Conservation (phyloP, 2,329 filamentous ascomycete genomes). For the Trichocomaceae sp. region DNA sequence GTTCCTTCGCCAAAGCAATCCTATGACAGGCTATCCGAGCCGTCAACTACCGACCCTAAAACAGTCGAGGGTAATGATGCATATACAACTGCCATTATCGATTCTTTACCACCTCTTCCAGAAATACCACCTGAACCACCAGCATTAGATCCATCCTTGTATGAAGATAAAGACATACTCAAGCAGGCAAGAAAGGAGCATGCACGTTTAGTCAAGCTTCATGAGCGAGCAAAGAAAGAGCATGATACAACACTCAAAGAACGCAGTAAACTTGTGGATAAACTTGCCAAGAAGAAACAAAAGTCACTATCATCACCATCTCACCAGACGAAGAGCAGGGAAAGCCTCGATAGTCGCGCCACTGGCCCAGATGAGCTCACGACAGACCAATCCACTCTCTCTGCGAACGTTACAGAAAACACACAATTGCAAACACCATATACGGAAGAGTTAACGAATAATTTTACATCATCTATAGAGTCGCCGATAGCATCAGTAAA, state of each 20-base stretch:
- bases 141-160: constrained; percentile 52
- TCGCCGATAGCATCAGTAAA: constrained; percentile 13
- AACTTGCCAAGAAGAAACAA: constrained; percentile 23
- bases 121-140: constrained; percentile 49
- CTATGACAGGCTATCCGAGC: background rate
- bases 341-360: background rate
- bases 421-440: background rate
- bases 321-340: background rate
- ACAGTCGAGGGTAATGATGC: background rate
- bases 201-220: constrained; percentile 55
- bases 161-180: constrained; percentile 57
- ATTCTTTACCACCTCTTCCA: constrained; percentile 42
- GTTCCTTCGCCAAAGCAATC: constrained; percentile 3
- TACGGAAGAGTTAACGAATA: background rate
- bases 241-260: constrained; percentile 53
- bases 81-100: constrained; percentile 3
- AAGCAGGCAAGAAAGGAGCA: constrained; percentile 65
- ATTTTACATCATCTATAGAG: background rate
- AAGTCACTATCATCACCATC: constrained; percentile 16
- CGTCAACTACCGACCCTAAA: background rate
- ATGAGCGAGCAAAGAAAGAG: constrained; percentile 61
- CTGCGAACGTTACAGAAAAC: background rate
- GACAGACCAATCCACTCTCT: background rate
- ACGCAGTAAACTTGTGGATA: constrained; percentile 26
- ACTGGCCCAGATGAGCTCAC: background rate